Percentiles rank a stretch among this genome's conserved stretches.
These are phyloP conservation scores for Alternaria triticimaculans DNA, from an alignment of 2,329 filamentous ascomycete species.

Conservation along the genomic window DNA sequence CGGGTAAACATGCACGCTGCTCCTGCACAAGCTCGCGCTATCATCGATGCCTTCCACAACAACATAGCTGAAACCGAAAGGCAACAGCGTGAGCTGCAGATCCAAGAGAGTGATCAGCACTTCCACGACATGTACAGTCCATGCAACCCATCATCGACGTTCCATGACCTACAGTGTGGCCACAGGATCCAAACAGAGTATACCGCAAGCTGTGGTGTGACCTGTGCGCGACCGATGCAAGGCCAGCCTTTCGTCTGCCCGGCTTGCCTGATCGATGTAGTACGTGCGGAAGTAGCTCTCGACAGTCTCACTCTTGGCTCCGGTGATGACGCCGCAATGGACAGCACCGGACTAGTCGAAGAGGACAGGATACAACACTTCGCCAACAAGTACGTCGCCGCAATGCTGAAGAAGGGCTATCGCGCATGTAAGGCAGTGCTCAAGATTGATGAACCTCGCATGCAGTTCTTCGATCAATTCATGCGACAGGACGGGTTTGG, in stretches of 20 bases:
- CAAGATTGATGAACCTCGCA: slow-evolving; percentile 12
- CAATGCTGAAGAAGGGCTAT: slow-evolving; percentile 4
- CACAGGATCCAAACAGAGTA: slow-evolving; percentile 16
- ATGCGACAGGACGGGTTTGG: slow-evolving; percentile 15
- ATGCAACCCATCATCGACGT: slow-evolving; percentile 8
- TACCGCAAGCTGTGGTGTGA: slow-evolving; percentile 9
- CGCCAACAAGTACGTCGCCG: slow-evolving; percentile 4
- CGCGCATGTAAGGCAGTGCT: slow-evolving; percentile 6
- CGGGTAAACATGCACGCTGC: slow-evolving; percentile 3
- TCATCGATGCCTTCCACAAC: slow-evolving; percentile 7
- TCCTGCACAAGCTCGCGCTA: slow-evolving; percentile 8
- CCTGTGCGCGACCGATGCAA: slow-evolving; percentile 2
- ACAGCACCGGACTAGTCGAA: neutral
- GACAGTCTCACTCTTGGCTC: slow-evolving; percentile 7
- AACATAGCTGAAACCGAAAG: slow-evolving; percentile 8
- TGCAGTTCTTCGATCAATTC: slow-evolving; percentile 16
- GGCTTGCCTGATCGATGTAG: slow-evolving; percentile 9
- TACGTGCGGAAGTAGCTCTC: slow-evolving; percentile 13
- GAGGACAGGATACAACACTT: slow-evolving; percentile 3
- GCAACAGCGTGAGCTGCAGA: neutral
- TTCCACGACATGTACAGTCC: slow-evolving; percentile 15
- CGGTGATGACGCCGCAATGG: slow-evolving; percentile 2
- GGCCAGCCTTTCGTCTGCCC: slow-evolving; percentile 11
- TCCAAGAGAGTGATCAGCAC: slow-evolving; percentile 5
- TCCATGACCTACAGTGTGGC: slow-evolving; percentile 13